These are phyloP conservation scores for Fusarium ambrosium DNA, from an alignment of 2,329 filamentous ascomycete species.

Conservation along the genomic window DNA sequence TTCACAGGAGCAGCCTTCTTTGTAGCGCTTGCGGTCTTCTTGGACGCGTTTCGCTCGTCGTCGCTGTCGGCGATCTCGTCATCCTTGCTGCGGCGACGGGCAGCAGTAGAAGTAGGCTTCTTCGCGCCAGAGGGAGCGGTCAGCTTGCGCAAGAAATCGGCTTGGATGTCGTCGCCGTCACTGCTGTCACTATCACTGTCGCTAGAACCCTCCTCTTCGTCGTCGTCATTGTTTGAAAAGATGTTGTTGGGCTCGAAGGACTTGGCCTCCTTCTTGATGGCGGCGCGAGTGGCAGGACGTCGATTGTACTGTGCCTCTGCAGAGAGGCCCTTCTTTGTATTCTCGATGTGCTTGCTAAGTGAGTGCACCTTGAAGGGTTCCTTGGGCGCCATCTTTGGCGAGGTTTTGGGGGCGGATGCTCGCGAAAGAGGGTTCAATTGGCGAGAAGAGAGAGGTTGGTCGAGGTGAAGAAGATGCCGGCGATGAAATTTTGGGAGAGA, in stretches of 20 bases:
- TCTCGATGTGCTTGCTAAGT: slow-evolving; percentile 55
- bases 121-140: slow-evolving; percentile 14
- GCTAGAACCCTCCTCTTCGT: slow-evolving; percentile 49
- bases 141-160: slow-evolving; percentile 53
- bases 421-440: slow-evolving; percentile 42
- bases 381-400: slow-evolving; percentile 54
- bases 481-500: slow-evolving; percentile 47
- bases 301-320: slow-evolving; percentile 52
- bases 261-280: slow-evolving; percentile 50
- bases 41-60: slow-evolving; percentile 52
- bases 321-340: slow-evolving; percentile 53
- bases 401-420: slow-evolving; percentile 22
- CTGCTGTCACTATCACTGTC: slow-evolving; percentile 51
- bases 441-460: slow-evolving; percentile 25
- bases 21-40: slow-evolving; percentile 34
- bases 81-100: slow-evolving; percentile 49
- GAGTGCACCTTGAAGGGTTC: slow-evolving; percentile 54
- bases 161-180: slow-evolving; percentile 45
- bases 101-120: slow-evolving; percentile 32
- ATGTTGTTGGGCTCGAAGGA: slow-evolving; percentile 43
- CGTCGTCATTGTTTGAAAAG: slow-evolving; percentile 50
- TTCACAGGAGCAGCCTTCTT: slow-evolving; percentile 37
- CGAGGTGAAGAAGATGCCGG: slow-evolving; percentile 37
- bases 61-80: slow-evolving; percentile 61
- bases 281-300: slow-evolving; percentile 43